Evolutionary conservation across 208 protist species (phyloP).

Genomic region (Trypanosoma conorhini): DNA sequence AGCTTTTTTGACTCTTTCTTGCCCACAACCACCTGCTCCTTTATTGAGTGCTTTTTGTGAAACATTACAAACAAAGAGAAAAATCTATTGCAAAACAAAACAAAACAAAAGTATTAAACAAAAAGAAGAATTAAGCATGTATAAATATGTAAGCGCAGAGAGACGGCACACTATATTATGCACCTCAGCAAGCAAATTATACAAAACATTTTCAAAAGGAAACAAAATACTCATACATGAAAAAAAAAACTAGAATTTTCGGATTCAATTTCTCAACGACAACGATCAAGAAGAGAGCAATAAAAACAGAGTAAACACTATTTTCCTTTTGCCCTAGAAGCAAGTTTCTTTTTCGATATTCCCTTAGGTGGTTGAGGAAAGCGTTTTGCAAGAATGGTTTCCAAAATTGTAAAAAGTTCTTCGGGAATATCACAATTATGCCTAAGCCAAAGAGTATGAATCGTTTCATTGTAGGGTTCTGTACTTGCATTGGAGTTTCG

Average conservation of each 20-base stretch:
- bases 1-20: conserved; percentile 62
- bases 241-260: not conserved
- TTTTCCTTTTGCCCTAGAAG: conserved; percentile 15
- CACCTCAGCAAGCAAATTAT: not conserved
- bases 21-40: conserved; percentile 42
- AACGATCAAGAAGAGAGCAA: not conserved
- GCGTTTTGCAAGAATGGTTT: conserved; percentile 45
- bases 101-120: conserved; percentile 23
- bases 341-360: conserved; percentile 36
- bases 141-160: not conserved
- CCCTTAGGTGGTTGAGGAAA: conserved; percentile 49
- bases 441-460: conserved; percentile 62
- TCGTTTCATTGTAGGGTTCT: conserved; percentile 35
- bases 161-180: not conserved
- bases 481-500: conserved; percentile 10
- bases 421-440: conserved; percentile 46
- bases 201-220: not conserved
- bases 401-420: conserved; percentile 41
- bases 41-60: conserved; percentile 57
- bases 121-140: conserved; percentile 15
- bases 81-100: conserved; percentile 1
- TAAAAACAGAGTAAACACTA: conserved; percentile 10
- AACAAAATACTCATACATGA: not conserved
- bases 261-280: too few relatives aligned
- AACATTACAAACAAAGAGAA: conserved; percentile 45